Percentiles rank a stretch among this genome's conserved stretches.
These are phyloP conservation scores for Coemansia sp. DNA, from an alignment of 192 early-diverging fungal species.

Conservation along the genomic window DNA sequence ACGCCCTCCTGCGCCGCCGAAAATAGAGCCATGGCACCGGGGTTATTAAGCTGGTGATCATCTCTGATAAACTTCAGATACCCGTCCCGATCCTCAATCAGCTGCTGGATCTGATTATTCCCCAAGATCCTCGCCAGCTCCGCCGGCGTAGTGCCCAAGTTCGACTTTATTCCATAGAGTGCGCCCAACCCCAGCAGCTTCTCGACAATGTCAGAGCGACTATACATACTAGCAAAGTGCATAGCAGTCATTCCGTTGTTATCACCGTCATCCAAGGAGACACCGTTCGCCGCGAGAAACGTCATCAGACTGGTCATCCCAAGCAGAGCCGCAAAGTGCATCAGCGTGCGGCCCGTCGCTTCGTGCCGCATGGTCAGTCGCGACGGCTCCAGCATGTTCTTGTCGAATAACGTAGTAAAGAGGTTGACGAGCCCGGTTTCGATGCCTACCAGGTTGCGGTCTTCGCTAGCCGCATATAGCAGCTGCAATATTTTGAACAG, in stretches of 20 bases:
- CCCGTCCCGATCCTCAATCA: conserved; percentile 43
- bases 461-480: conserved; percentile 14
- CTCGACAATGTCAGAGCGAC: conserved; percentile 51
- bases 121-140: conserved; percentile 34
- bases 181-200: conserved; percentile 63
- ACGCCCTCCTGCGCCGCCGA: not conserved
- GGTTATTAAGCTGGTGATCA: conserved; percentile 17
- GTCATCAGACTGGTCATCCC: conserved; percentile 54
- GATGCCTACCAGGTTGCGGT: conserved; percentile 34
- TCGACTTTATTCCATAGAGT: conserved; percentile 8
- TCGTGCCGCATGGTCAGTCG: conserved; percentile 30
- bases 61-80: conserved; percentile 49
- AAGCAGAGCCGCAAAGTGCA: conserved; percentile 65
- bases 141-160: conserved; percentile 17
- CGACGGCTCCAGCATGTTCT: conserved; percentile 18
- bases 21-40: not conserved
- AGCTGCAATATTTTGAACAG: conserved; percentile 9
- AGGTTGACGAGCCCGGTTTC: conserved; percentile 30
- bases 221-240: conserved; percentile 65
- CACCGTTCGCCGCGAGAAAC: conserved; percentile 49
- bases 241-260: conserved; percentile 68
- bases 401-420: conserved; percentile 16
- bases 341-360: conserved; percentile 56
- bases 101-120: conserved; percentile 5
- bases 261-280: conserved; percentile 56